Percentiles rank a stretch among this genome's conserved stretches.
Evolutionary conservation across 75 land plant species (phyloP).

Genomic region (Chamaecyparis obtusa): DNA sequence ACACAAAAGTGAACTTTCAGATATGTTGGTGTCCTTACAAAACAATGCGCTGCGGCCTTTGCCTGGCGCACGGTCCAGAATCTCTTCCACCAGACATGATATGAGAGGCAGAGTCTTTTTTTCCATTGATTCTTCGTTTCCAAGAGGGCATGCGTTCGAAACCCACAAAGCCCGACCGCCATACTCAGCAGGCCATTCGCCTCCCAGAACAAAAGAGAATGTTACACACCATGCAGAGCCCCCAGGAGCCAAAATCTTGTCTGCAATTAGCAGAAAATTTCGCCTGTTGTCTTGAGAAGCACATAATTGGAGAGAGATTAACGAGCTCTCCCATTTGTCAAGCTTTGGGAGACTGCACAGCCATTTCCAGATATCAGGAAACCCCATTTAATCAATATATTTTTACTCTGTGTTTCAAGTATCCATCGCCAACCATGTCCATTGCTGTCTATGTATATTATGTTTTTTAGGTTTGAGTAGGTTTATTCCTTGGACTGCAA

Average conservation of each 20-base stretch:
- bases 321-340: constrained; percentile 18
- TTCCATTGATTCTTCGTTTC: neutral
- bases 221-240: constrained; percentile 19
- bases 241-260: constrained; percentile 27
- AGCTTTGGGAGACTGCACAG: constrained; percentile 37
- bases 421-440: no score
- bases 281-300: constrained; percentile 1
- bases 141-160: constrained; percentile 36
- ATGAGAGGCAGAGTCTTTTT: constrained; percentile 30
- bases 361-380: constrained; percentile 46
- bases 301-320: constrained; percentile 25
- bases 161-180: constrained; percentile 33
- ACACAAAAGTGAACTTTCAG: constrained; percentile 17
- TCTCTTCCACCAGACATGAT: constrained; percentile 41
- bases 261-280: constrained; percentile 38
- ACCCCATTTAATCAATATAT: neutral
- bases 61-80: constrained; percentile 31
- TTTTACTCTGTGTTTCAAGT: no score
- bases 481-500: no score
- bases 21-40: constrained; percentile 14
- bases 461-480: no score
- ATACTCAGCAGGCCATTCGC: constrained; percentile 8
- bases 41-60: constrained; percentile 13
- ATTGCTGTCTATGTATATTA: no score
- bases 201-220: constrained; percentile 35